Base-by-base conservation (phyloP, 345 rosid genomes). In the Dovyalis caffra region DNA sequence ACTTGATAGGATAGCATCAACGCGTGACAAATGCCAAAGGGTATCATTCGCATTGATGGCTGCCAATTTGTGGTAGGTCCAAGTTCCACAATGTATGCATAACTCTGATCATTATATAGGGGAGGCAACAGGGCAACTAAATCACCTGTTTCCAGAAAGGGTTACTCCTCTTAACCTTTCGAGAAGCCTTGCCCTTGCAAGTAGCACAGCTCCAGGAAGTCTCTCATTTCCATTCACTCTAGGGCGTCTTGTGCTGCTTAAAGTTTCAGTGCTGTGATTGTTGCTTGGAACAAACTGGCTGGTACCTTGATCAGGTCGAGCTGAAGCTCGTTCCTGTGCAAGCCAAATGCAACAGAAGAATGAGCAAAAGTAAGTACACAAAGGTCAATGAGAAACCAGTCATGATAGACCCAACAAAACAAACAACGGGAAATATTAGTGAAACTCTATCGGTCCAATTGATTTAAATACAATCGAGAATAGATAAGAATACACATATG, bases 141-240 rank as follows among this genome's bases (percentile, higher is more conserved):
- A 79, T 72, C 35, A 92, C 98, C 99, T 89, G 90, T 83, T 81
- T 68, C 60, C 83, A 82, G 95, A 84, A 57, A 85, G 76, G 51
- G 92, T 82, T 35, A 89, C 91, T 21, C 97, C 95, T 82, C 97
- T 89, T 68, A 95, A 79, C 84, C 99, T 88, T 86, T 93, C 97
- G 79, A 88, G 83, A 80, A 95, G 98, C 83, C 98, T 89, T 74
- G 81, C 97, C 82, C 97, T 91, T 16, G 99, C 98, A 74, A 91
- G 98, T 31, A 91, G 84, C 77, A 95, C 99, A 71, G 92, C 79
- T 57, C 96, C 97, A 66, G 99, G 99, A 74, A 95, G 98, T 87
- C 98, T 87, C 37, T 90, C 95, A 43, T 77, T 85, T 49, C 86
- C 79, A 12, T 78, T 81, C 66, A 76, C 65, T 71, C 78, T 82